A percentile compares a stretch with the other conserved stretches of the same genome.
These are phyloP conservation scores for Solanum tarijense DNA, from an alignment of 257 asterid genomes.

Conservation along the genomic window DNA sequence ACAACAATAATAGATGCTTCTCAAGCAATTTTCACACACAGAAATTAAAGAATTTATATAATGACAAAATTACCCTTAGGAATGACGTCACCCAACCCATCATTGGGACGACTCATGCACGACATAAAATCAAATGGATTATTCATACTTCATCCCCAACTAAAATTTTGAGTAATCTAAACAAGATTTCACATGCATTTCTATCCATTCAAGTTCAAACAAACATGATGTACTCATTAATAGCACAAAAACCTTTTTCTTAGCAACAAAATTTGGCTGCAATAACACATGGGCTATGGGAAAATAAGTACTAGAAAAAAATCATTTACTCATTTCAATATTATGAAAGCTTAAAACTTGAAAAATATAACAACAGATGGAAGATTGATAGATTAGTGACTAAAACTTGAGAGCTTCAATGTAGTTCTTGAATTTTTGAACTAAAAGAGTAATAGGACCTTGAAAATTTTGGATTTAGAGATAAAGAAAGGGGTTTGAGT, in stretches of 20 bases:
- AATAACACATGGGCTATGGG: neutral
- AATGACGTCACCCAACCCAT: neutral
- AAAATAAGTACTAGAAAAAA: neutral
- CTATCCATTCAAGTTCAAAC: neutral
- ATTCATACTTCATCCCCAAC: neutral
- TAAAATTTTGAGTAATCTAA: too few relatives aligned
- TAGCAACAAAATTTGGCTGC: neutral
- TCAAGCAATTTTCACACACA: too few relatives aligned
- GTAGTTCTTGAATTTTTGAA: neutral
- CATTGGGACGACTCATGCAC: too few relatives aligned
- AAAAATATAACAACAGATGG: too few relatives aligned
- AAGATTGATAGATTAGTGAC: neutral
- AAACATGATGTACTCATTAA: neutral
- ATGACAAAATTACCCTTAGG: neutral
- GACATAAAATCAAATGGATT: neutral
- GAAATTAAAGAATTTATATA: too few relatives aligned
- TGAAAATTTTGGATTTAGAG: too few relatives aligned
- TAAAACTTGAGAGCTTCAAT: neutral
- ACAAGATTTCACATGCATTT: neutral
- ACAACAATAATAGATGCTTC: too few relatives aligned
- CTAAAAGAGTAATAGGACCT: neutral
- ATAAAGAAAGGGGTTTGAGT: too few relatives aligned
- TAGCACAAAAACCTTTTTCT: too few relatives aligned
- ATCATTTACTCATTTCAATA: too few relatives aligned
- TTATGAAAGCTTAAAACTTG: neutral